phyloP scores from a whole-genome alignment of 768 basidiomycete species.

The Suillus brevipes region DNA sequence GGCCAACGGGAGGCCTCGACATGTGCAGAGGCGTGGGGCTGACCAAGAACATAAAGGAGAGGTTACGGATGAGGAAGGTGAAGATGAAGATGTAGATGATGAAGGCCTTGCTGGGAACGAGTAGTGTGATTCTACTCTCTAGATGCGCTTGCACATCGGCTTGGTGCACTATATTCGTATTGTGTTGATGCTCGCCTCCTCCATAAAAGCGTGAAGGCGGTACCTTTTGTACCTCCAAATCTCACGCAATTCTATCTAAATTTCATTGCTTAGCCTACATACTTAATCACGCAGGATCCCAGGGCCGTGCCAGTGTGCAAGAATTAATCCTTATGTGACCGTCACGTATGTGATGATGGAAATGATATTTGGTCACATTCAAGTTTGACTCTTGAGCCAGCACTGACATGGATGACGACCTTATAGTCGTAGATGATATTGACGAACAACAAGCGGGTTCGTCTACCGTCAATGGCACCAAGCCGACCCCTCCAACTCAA shows the following conservation, averaged over 20 bases:
- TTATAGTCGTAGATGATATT: conserved; percentile 62
- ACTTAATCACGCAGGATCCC: neutral
- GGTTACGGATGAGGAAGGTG: conserved; percentile 8
- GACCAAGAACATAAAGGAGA: neutral
- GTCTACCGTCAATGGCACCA: conserved; percentile 33
- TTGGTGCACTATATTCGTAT: neutral
- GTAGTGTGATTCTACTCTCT: conserved; percentile 7
- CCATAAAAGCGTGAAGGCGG: neutral
- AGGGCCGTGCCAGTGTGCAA: too few species aligned
- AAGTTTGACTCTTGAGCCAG: neutral
- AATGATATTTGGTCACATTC: neutral
- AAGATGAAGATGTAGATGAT: conserved; percentile 17
- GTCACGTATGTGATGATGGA: neutral
- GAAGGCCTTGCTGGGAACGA: conserved; percentile 17
- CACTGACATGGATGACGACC: conserved; percentile 53
- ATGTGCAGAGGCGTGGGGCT: neutral
- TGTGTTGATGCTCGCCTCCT: neutral
- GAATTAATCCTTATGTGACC: neutral
- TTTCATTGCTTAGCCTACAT: neutral
- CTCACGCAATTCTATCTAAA: neutral
- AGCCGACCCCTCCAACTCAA: conserved; percentile 14
- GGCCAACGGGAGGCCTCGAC: conserved; percentile 1
- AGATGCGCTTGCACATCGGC: neutral
- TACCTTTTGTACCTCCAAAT: neutral
- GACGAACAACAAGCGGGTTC: conserved; percentile 43